Evolutionary conservation across 1,284 basidiomycete species (phyloP).

Genomic region (Ceratobasidium sp.): DNA sequence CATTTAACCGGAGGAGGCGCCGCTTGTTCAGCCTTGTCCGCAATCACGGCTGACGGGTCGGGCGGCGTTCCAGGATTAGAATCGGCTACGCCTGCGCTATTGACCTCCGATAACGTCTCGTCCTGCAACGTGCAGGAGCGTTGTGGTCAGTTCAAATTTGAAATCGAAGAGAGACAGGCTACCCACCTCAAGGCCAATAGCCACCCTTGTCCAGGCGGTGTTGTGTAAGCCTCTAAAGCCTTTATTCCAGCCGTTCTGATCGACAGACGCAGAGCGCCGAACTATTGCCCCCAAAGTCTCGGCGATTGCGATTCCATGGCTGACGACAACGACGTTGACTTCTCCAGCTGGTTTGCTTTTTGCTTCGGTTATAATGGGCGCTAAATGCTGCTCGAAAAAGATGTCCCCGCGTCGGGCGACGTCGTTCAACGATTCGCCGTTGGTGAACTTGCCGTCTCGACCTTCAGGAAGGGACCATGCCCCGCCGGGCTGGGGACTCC

Average conservation of each 20-base stretch:
- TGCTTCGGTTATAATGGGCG: slow-evolving; percentile 60
- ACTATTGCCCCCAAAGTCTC: slow-evolving; percentile 52
- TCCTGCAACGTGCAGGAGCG: slow-evolving; percentile 21
- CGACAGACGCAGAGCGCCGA: slow-evolving; percentile 14
- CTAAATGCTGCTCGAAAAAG: slow-evolving; percentile 65
- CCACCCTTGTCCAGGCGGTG: slow-evolving; percentile 73
- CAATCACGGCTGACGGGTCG: slow-evolving; percentile 18
- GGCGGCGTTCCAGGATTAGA: background rate
- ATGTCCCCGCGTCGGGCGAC: slow-evolving; percentile 65
- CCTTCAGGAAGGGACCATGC: slow-evolving; percentile 26
- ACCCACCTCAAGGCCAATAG: slow-evolving; percentile 58
- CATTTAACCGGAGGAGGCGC: slow-evolving; percentile 19
- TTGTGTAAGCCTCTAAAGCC: slow-evolving; percentile 66
- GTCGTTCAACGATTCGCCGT: slow-evolving; percentile 77
- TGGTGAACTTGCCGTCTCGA: slow-evolving; percentile 67
- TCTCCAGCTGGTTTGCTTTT: slow-evolving; percentile 44
- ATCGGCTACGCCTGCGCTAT: background rate
- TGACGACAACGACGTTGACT: slow-evolving; percentile 73
- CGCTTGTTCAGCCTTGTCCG: slow-evolving; percentile 23
- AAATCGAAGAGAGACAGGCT: background rate
- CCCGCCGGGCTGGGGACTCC: slow-evolving; percentile 55
- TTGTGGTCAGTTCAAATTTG: background rate
- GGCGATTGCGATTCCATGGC: slow-evolving; percentile 80
- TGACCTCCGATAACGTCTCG: slow-evolving; percentile 28
- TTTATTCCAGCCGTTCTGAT: slow-evolving; percentile 4